These are phyloP conservation scores for Ustilaginoidea virens DNA, from an alignment of 2,329 filamentous ascomycete species.

Conservation along the genomic window DNA sequence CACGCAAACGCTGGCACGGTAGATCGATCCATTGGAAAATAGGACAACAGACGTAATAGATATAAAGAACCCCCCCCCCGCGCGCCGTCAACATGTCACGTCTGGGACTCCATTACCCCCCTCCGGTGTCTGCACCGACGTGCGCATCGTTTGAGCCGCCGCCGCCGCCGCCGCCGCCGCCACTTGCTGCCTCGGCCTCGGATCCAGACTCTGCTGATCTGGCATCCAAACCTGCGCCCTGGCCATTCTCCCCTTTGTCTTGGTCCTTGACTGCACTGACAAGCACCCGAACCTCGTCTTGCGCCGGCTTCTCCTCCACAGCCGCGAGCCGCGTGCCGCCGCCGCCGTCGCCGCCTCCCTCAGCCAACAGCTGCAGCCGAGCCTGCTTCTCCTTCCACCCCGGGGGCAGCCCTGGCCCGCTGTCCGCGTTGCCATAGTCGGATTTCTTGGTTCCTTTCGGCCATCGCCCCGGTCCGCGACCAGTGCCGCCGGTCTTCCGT, in stretches of 20 bases:
- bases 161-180: no score
- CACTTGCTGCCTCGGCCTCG: no score
- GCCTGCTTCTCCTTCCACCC: conserved; percentile 28
- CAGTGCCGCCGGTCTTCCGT: conserved; percentile 45
- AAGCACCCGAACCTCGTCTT: conserved; percentile 19
- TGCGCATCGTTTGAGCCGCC: no score
- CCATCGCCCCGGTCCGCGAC: conserved; percentile 49
- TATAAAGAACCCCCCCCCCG: no score
- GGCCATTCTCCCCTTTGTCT: conserved; percentile 7
- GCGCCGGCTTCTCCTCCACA: conserved; percentile 11
- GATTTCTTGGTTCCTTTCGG: conserved; percentile 54
- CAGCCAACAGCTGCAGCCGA: conserved; percentile 6
- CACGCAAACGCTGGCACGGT: no score
- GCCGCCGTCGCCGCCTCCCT: conserved; percentile 1
- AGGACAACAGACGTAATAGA: no score
- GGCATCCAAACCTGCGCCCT: no score
- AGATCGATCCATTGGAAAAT: no score
- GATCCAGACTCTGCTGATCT: no score
- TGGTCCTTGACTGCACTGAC: conserved; percentile 13
- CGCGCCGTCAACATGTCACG: no score
- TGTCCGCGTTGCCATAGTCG: conserved; percentile 51
- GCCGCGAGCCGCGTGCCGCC: background rate
- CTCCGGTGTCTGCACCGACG: no score
- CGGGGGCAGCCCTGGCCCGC: conserved; percentile 47
- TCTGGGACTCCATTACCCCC: no score